Conservation (phyloP, 106 monocot species). For the Apostasia ramifera region DNA sequence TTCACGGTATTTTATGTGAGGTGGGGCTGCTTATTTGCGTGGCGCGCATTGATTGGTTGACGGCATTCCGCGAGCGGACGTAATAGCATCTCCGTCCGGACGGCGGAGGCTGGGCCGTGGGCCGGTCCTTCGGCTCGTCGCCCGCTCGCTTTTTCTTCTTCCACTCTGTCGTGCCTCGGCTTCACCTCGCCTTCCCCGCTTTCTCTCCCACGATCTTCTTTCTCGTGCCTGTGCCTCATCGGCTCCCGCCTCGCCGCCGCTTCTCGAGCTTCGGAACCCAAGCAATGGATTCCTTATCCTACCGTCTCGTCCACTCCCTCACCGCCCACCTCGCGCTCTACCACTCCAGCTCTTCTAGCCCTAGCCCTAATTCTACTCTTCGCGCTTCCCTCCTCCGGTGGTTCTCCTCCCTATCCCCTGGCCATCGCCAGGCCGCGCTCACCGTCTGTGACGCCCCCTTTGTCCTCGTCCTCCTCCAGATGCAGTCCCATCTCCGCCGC, state of each 20-base stretch:
- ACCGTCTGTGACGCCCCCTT: slow-evolving; percentile 55
- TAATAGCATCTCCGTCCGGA: too few species aligned
- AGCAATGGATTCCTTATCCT: slow-evolving; percentile 24
- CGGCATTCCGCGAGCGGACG: too few species aligned
- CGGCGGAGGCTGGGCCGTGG: too few species aligned
- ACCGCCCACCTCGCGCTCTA: slow-evolving; percentile 81
- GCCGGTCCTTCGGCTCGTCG: too few species aligned
- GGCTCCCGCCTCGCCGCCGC: background rate
- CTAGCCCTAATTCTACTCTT: slow-evolving; percentile 28
- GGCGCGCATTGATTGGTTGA: too few species aligned
- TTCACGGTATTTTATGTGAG: too few species aligned
- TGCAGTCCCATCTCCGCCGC: slow-evolving; percentile 44
- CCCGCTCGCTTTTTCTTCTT: too few species aligned
- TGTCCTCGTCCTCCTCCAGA: slow-evolving; percentile 40
- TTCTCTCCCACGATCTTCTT: too few species aligned
- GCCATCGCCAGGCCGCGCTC: slow-evolving; percentile 46
- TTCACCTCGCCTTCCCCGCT: too few species aligned
- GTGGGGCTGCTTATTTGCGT: too few species aligned
- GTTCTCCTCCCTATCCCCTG: slow-evolving; percentile 54
- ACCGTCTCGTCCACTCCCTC: slow-evolving; percentile 56
- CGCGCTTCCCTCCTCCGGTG: slow-evolving; percentile 59
- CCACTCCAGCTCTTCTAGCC: slow-evolving; percentile 25
- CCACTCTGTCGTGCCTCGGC: too few species aligned
- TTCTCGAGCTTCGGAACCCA: background rate
- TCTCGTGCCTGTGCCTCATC: background rate